Conservation (phyloP, 78 protist genomes). For the Ministeria vibrans region DNA sequence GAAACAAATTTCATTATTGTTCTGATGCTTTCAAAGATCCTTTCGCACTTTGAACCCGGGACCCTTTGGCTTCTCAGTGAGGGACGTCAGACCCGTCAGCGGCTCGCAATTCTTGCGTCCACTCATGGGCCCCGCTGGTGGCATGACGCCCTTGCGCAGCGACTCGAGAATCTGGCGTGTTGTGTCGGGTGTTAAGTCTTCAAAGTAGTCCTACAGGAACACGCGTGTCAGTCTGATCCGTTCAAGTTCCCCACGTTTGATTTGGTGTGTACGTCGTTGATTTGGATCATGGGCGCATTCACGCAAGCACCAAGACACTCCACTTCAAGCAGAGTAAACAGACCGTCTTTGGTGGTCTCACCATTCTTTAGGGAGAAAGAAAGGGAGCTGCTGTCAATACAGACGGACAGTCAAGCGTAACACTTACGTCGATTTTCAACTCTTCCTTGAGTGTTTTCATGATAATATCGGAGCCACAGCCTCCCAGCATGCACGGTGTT, state of each 20-base stretch:
- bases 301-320: conserved; percentile 97
- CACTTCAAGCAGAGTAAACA: conserved; percentile 86
- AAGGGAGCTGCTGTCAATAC: too few species aligned
- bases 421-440: conserved; percentile 46
- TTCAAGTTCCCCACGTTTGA: neutral
- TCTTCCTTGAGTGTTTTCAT: conserved; percentile 31
- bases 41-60: conserved; percentile 15
- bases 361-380: conserved; percentile 47
- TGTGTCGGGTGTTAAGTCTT: neutral
- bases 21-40: neutral
- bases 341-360: conserved; percentile 48
- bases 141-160: neutral
- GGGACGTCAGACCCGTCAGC: neutral
- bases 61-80: conserved; percentile 2
- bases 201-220: neutral
- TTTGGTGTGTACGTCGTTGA: conserved; percentile 54
- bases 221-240: neutral
- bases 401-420: too few species aligned
- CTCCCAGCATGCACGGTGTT: conserved; percentile 94
- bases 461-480: conserved; percentile 32
- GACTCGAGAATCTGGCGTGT: neutral
- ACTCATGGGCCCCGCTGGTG: neutral
- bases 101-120: conserved; percentile 4
- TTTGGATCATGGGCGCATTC: conserved; percentile 93
- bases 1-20: neutral